Evolutionary conservation across 106 monocot genomes (phyloP), one percentile per base, ranked within the genome.

Genomic region (Posidonia australis): DNA sequence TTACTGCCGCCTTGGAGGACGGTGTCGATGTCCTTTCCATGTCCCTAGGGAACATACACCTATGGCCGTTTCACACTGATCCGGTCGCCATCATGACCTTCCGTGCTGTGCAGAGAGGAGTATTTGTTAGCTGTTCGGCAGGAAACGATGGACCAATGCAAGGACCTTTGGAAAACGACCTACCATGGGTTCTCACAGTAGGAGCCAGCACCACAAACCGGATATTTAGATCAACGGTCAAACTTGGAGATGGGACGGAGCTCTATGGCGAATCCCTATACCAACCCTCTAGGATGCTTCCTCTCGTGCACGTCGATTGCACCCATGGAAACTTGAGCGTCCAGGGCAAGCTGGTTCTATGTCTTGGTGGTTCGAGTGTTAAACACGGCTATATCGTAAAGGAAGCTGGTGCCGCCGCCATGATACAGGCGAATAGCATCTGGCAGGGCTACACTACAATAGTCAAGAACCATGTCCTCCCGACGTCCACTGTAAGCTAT

Each of bases 371-470:
- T 17, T 30, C 58, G 9, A 60, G 46, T 21, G 18, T 70, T 44
- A 13, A 23, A 23, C 56, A 76, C 46, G 72, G 69, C 3, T 28
- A 42, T 2, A 26, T 19, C 46, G 80, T 84, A 19, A 47, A 76
- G 64, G 54, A 16, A 2, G 80, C 75, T 1, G 80, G 84, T 10
- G 84, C 77, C 0, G 53, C 47, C 9, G 84, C 60, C n/a, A 74
- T 81, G 66, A 68, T 84, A 22, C 30, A 74, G 0, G 49, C 23
- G 22, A 80, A 80, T 68, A 1, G 4, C 0, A 13, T 17, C 1
- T 0, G 1, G 0, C 10, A 66, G 0, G 74, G 71, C 10, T 66
- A 47, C 26, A 72, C 11, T 10, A 75, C 67, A 0, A 12, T 28
- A 21, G 64, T 59, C 30, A 44, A 65, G n/a, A 23, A 51, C 16